Evolutionary conservation across 176 grass and related monocot genomes (phyloP), one percentile per base, ranked within the genome.

Genomic region (Saccharum spontaneum): DNA sequence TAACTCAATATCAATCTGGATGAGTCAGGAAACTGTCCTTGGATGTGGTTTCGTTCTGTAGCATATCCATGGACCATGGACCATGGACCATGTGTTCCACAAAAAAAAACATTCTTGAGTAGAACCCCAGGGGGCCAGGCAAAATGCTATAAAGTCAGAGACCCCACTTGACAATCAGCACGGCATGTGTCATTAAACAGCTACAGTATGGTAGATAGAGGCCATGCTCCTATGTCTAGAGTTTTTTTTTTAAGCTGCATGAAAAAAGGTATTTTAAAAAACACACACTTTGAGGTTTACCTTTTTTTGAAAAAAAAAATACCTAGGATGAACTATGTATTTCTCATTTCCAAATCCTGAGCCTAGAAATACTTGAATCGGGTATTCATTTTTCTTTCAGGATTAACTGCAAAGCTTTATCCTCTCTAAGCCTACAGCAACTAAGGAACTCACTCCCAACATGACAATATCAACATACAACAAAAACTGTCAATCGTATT

Each of bases 71-170:
- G 46, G 31, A 85, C 11, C 48, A 28, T 28, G n/a, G n/a, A 28
- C 28, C 28, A 50, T 73, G 59, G 40, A 85, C n/a, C 68, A 40
- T 73, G 57, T 88, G 63, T 70, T 50, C 84, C 48, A 76, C 30
- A 70, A 17, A 68, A 46, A 75, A 30, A 75, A 7, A 76, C 46
- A 28, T 28, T 84, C 18, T 84, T 24, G 30, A 73, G 18, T 46
- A 60, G 82, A 77, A 75, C 43, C 77, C 26, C 16, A 85, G 39
- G 77, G 80, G 74, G 40, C 20, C 41, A 89, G 28, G 49, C 49
- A 85, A 85, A 31, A 75, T 61, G 87, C 15, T 73, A 67, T 71
- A 26, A 11, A 78, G 52, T 71, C 73, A 64, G 65, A 57, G 73
- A 31, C 13, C 44, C 87, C 28, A 88, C 10, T 66, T 16, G 14